Evolutionary conservation across 2,329 filamentous ascomycete species (phyloP).

Genomic region (Epichloe hybrida): DNA sequence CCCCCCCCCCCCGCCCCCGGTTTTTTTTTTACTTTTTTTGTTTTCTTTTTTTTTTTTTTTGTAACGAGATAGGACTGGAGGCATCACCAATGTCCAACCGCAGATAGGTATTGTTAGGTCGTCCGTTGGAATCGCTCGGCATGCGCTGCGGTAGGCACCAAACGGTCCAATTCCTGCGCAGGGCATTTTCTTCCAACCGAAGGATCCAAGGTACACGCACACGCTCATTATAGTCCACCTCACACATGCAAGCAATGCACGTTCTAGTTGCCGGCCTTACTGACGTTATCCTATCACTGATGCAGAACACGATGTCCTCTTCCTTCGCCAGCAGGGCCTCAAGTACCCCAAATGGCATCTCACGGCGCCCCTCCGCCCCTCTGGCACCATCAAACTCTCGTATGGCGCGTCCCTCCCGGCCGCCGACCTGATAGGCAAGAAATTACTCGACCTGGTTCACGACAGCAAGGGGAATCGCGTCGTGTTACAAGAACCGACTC

Average conservation of each 20-base stretch:
- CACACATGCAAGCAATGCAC: too few relatives aligned
- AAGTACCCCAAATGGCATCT: conserved; percentile 25
- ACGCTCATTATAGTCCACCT: too few relatives aligned
- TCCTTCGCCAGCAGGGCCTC: conserved; percentile 25
- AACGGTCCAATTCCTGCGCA: not conserved
- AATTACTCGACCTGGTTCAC: conserved; percentile 42
- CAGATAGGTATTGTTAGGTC: too few relatives aligned
- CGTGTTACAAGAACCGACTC: conserved; percentile 48
- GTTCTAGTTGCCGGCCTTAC: not conserved
- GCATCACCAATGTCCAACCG: too few relatives aligned
- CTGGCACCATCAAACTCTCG: conserved; percentile 19
- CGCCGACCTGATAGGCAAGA: conserved; percentile 49
- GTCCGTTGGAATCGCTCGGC: not conserved
- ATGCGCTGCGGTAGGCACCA: not conserved
- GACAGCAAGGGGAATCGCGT: conserved; percentile 37
- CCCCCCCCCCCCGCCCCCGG: too few relatives aligned
- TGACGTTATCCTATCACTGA: not conserved
- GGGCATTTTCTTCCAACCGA: conserved; percentile 14
- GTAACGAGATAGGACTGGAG: too few relatives aligned
- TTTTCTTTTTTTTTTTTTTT: too few relatives aligned
- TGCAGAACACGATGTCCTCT: conserved; percentile 26
- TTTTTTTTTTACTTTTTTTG: too few relatives aligned
- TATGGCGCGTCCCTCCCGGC: conserved; percentile 36
- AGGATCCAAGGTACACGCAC: conserved; percentile 14
- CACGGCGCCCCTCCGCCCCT: conserved; percentile 20